A percentile compares a stretch with the other conserved stretches of the same genome.
These are phyloP conservation scores for Trypanosoma platydactyli DNA, from an alignment of 208 protist genomes.

Conservation along the genomic window DNA sequence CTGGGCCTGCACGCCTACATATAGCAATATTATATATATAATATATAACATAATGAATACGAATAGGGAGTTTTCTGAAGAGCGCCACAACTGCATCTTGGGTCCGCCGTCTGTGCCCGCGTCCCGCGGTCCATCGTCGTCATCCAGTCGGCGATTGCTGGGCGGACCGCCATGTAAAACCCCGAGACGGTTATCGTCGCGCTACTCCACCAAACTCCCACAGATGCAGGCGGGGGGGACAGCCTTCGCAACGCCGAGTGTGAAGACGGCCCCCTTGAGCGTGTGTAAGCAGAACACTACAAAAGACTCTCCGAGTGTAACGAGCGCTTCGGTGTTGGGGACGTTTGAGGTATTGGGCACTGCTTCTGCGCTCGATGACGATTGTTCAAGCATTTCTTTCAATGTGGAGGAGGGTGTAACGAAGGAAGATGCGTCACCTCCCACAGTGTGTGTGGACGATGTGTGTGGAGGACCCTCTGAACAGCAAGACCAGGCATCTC, in stretches of 20 bases:
- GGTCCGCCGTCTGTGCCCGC: slow-evolving; percentile 40
- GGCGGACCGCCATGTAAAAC: slow-evolving; percentile 26
- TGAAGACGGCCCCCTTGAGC: too few relatives aligned
- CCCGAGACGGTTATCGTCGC: slow-evolving; percentile 12
- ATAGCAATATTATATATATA: too few relatives aligned
- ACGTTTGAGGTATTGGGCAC: not conserved
- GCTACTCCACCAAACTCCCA: slow-evolving; percentile 8
- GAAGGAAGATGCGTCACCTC: too few relatives aligned
- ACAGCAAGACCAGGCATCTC: too few relatives aligned
- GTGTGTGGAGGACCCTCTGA: too few relatives aligned
- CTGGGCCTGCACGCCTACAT: too few relatives aligned
- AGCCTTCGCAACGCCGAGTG: too few relatives aligned
- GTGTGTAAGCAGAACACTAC: too few relatives aligned
- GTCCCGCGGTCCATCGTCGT: slow-evolving; percentile 44
- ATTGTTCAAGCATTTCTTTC: not conserved
- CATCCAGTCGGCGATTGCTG: slow-evolving; percentile 24
- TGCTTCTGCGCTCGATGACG: not conserved
- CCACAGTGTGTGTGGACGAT: too few relatives aligned
- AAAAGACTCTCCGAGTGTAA: not conserved
- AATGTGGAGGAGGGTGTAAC: not conserved
- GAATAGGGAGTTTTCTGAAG: not conserved
- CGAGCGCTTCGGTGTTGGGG: not conserved
- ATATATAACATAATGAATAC: too few relatives aligned
- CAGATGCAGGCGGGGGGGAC: not conserved
- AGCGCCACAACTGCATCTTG: not conserved